Base-by-base conservation (phyloP, 139 green algal species). In the Chlamydomonas sp. region DNA sequence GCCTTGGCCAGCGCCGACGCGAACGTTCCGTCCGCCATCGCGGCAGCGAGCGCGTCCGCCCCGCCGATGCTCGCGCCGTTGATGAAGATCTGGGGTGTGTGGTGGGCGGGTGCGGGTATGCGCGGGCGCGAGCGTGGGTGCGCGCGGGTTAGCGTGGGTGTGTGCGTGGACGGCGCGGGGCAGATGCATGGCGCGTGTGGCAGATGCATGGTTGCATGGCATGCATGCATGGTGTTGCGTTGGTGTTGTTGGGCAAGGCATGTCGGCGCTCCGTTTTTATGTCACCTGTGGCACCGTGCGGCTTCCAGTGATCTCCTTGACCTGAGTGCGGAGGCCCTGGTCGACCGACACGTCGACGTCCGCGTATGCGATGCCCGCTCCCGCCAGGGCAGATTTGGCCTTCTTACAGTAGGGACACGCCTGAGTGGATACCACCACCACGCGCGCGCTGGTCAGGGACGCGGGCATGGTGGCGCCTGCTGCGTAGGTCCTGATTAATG, bases 41-140 rank as follows among this genome's bases (percentile, higher is more conserved):
- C 28, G 0, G 65, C 39, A 3, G 79, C 1, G 38, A 92, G 36
- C 2, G 83, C 86, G n/a, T 90, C 78, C 2, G 83, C 82, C n/a
- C 91, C 91, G 5, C 91, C 91, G 3, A 97, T 30, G 29, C 84
- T 79, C 1, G 37, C n/a, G 10, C 90, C 85, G 1, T 61, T 75
- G 3, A 91, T 71, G 69, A 91, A 97, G 0, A 96, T 73, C 77
- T 96, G 82, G n/a, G n/a, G n/a, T n/a, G n/a, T n/a, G n/a, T n/a
- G n/a, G n/a, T n/a, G n/a, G n/a, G n/a, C n/a, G n/a, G n/a, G n/a
- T n/a, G n/a, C n/a, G n/a, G n/a, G n/a, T n/a, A n/a, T n/a, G n/a
- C n/a, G n/a, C n/a, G n/a, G n/a, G n/a, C n/a, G n/a, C n/a, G n/a
- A n/a, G n/a, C n/a, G n/a, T n/a, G n/a, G n/a, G n/a, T n/a, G n/a